A percentile compares a stretch with the other conserved stretches of the same genome.
phyloP scores from a whole-genome alignment of 179 eudicot species.

The Beta lomatogona region DNA sequence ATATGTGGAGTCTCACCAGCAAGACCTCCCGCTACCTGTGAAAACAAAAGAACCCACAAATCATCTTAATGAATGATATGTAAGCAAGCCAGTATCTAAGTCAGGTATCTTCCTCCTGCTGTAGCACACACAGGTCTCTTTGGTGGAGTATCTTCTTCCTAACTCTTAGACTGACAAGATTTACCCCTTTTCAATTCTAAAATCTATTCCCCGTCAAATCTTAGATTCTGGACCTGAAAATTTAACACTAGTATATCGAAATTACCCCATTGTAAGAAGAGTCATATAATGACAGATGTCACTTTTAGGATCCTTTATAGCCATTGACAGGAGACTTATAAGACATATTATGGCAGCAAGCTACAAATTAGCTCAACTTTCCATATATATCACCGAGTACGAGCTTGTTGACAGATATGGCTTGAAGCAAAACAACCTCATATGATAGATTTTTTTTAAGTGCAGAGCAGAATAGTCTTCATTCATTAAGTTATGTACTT shows the following conservation, averaged over 20 bases:
- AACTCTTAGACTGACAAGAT: not conserved
- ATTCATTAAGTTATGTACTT: not conserved
- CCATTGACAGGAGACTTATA: not conserved
- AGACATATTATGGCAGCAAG: not conserved
- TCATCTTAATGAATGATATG: not conserved
- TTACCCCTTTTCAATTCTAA: not conserved
- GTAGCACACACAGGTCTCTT: not conserved
- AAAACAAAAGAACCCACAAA: not conserved
- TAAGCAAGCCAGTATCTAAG: not conserved
- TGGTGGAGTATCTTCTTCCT: not conserved
- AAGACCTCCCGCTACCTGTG: conserved; percentile 85
- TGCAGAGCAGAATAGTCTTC: not conserved
- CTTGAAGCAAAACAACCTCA: conserved; percentile 1
- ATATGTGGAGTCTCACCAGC: conserved; percentile 93
- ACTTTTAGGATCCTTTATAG: not conserved
- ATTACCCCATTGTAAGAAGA: not conserved
- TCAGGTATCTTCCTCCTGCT: not conserved
- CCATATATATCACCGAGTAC: not conserved
- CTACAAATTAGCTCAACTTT: not conserved
- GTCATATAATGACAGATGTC: not conserved
- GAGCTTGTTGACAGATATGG: not conserved
- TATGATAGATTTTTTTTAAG: not conserved
- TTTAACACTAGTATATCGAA: not conserved
- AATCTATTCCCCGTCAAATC: not conserved
- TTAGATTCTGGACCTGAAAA: not conserved